Evolutionary conservation across 1,139 yeast species (phyloP).

Genomic region (Hanseniaspora gamundiae): DNA sequence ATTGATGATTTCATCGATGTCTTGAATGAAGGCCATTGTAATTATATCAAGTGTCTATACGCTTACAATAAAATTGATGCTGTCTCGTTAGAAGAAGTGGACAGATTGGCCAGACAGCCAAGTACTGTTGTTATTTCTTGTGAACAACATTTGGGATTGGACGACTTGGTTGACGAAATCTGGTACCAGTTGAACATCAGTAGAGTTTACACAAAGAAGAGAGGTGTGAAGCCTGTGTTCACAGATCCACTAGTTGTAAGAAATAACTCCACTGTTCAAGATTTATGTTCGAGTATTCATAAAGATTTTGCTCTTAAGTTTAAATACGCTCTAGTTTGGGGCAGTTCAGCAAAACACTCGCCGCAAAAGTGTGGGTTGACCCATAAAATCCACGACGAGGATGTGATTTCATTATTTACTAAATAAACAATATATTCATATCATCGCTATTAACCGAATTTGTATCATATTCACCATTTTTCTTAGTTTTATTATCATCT

Average conservation of each 20-base stretch:
- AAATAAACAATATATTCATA: conserved; percentile 27
- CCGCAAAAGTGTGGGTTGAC: conserved; percentile 92
- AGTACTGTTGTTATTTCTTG: conserved; percentile 91
- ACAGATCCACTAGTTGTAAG: conserved; percentile 88
- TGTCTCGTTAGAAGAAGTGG: conserved; percentile 88
- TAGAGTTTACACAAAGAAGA: conserved; percentile 75
- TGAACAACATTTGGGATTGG: conserved; percentile 72
- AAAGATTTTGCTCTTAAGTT: conserved; percentile 86
- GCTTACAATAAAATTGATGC: conserved; percentile 94
- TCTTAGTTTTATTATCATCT: too few relatives aligned
- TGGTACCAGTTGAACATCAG: conserved; percentile 80
- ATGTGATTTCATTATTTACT: conserved; percentile 82
- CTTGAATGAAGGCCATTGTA: conserved; percentile 74
- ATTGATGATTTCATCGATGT: conserved; percentile 91
- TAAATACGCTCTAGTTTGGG: conserved; percentile 94
- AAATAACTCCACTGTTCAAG: conserved; percentile 62
- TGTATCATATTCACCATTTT: too few relatives aligned
- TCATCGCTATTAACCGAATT: too few relatives aligned
- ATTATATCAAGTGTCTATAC: conserved; percentile 82
- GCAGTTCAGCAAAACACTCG: conserved; percentile 85
- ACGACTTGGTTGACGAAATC: conserved; percentile 80
- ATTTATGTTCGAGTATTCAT: conserved; percentile 86
- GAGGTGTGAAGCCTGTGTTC: conserved; percentile 73
- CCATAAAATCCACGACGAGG: conserved; percentile 83
- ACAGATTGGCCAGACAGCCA: conserved; percentile 81